phyloP scores from a whole-genome alignment of 331 rosid species.

The Pyracantha coccinea region DNA sequence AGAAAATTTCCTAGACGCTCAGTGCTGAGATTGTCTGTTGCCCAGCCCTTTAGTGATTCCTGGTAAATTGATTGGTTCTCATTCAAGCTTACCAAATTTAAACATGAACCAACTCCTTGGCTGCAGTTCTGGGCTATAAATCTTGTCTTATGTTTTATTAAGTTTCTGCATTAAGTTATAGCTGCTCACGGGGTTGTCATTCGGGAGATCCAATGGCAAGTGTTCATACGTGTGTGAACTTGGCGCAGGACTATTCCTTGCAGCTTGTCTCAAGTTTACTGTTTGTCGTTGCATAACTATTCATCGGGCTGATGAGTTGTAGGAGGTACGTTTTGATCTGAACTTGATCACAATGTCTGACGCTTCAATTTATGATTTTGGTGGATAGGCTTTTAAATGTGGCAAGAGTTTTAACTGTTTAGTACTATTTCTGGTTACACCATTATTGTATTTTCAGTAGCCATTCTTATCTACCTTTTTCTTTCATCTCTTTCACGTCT shows the following conservation, averaged over 20 bases:
- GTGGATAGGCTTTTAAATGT: neutral
- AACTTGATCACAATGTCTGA: neutral
- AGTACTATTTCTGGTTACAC: neutral
- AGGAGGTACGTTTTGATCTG: neutral
- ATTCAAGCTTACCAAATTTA: neutral
- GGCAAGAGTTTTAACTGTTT: neutral
- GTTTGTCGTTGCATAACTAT: neutral
- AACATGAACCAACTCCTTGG: neutral
- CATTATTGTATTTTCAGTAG: neutral
- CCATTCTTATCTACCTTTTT: neutral
- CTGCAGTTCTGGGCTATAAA: neutral
- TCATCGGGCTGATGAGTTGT: neutral
- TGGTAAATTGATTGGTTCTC: neutral
- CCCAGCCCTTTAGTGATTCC: neutral
- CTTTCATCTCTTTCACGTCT: neutral
- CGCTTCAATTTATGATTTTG: neutral
- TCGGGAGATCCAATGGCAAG: neutral
- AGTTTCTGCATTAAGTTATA: neutral
- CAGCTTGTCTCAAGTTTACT: neutral
- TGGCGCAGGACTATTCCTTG: neutral
- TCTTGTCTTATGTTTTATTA: neutral
- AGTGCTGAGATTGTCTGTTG: neutral
- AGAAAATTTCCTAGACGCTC: neutral
- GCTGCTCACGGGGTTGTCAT: neutral
- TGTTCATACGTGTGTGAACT: neutral